Evolutionary conservation across 225 moss, liverwort and hornwort species (phyloP).

Genomic region (Anthoceros angustus): DNA sequence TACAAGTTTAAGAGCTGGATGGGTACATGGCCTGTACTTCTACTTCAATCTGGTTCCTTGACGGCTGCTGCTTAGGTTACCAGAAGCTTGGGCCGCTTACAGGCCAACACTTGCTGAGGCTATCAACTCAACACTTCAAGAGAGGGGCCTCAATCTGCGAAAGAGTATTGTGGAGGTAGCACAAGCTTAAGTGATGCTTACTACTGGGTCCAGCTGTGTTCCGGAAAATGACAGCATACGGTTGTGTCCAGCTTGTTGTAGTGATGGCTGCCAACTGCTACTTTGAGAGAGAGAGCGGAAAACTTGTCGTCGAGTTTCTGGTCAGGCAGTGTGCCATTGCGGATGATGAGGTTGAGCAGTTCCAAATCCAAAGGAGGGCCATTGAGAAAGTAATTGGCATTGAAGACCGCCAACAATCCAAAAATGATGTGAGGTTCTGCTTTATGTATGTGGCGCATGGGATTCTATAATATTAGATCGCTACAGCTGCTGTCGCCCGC

Average conservation of each 20-base stretch:
- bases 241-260: slow-evolving; percentile 48
- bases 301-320: slow-evolving; percentile 63
- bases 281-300: slow-evolving; percentile 47
- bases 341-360: slow-evolving; percentile 80
- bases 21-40: background rate
- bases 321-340: slow-evolving; percentile 76
- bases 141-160: slow-evolving; percentile 58
- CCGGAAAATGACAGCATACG: no score
- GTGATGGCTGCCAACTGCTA: slow-evolving; percentile 61
- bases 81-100: slow-evolving; percentile 48
- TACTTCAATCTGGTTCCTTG: background rate
- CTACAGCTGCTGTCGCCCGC: slow-evolving; percentile 8
- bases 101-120: slow-evolving; percentile 63
- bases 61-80: slow-evolving; percentile 30
- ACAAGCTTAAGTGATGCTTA: slow-evolving; percentile 10
- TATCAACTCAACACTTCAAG: slow-evolving; percentile 56
- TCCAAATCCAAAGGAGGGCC: slow-evolving; percentile 66
- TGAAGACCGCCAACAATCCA: slow-evolving; percentile 39
- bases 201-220: slow-evolving; percentile 7
- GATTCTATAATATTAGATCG: slow-evolving; percentile 2
- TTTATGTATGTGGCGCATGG: background rate
- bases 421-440: slow-evolving; percentile 45
- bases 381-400: slow-evolving; percentile 90
- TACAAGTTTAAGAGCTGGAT: background rate
- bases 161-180: slow-evolving; percentile 83